Evolutionary conservation across 768 basidiomycete species (phyloP).

Genomic region (Favolaschia claudopus): DNA sequence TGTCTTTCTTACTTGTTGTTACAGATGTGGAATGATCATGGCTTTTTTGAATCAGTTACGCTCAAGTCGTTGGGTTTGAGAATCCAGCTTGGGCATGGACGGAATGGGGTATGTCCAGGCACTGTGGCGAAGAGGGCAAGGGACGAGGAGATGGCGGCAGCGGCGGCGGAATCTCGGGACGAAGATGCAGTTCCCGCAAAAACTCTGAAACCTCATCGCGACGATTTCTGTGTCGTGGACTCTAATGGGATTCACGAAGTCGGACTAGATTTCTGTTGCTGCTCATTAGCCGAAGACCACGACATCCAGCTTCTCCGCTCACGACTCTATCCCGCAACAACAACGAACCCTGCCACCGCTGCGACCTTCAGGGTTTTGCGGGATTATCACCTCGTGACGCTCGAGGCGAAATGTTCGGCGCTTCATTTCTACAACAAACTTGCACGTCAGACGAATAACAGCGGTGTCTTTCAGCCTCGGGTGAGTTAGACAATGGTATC

Average conservation of each 20-base stretch:
- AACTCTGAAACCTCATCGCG: background rate
- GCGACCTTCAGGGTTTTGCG: constrained; percentile 38
- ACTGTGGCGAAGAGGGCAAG: background rate
- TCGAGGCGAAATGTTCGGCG: constrained; percentile 39
- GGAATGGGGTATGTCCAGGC: constrained; percentile 18
- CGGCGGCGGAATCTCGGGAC: constrained; percentile 20
- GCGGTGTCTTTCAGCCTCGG: constrained; percentile 17
- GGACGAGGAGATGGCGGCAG: constrained; percentile 1
- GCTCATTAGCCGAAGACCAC: constrained; percentile 29
- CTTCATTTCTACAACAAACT: constrained; percentile 41
- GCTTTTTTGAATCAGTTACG: background rate
- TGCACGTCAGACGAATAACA: constrained; percentile 36
- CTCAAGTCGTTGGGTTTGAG: constrained; percentile 28
- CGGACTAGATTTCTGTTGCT: constrained; percentile 38
- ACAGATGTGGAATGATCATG: too few species aligned
- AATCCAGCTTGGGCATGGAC: constrained; percentile 29
- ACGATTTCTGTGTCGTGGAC: constrained; percentile 33
- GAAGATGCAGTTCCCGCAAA: too few species aligned
- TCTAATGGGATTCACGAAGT: constrained; percentile 34
- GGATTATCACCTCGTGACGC: constrained; percentile 38
- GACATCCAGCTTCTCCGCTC: constrained; percentile 40
- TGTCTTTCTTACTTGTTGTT: too few species aligned
- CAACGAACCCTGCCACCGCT: constrained; percentile 32
- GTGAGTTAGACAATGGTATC: constrained; percentile 26
- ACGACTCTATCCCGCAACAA: constrained; percentile 39